phyloP scores from a whole-genome alignment of 805 yeast genomes.

The Diddensiella transvaalensis region DNA sequence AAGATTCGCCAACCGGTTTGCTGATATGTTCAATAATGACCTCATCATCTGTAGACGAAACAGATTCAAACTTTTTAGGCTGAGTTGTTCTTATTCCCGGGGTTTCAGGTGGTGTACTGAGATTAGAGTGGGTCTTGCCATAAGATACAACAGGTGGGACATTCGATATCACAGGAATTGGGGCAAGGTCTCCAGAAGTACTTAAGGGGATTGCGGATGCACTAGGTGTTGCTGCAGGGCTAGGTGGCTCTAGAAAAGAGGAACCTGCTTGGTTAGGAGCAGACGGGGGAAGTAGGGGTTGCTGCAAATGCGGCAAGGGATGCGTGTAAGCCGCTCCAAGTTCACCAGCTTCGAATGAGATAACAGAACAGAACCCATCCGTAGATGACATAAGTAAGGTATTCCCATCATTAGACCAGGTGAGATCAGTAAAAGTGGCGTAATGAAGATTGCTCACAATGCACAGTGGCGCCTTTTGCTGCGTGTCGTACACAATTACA shows the following conservation, averaged over 20 bases:
- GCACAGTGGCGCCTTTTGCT: constrained; percentile 63
- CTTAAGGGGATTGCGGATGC: constrained; percentile 8
- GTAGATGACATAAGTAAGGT: constrained; percentile 73
- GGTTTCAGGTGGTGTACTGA: constrained; percentile 17
- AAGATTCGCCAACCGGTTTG: too few relatives aligned
- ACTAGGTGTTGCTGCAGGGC: constrained; percentile 4
- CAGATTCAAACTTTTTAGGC: background rate
- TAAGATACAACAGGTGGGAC: constrained; percentile 21
- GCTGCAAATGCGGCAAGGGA: background rate
- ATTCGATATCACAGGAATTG: constrained; percentile 20
- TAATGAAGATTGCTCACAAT: constrained; percentile 78
- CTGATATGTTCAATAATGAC: too few relatives aligned
- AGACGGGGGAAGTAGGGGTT: background rate
- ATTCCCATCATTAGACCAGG: constrained; percentile 79
- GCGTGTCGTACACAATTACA: constrained; percentile 78
- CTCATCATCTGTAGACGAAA: background rate
- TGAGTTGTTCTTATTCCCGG: constrained; percentile 12
- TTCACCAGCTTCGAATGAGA: constrained; percentile 49
- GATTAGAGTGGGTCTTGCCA: constrained; percentile 13
- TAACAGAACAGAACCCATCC: constrained; percentile 84
- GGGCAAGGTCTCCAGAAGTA: constrained; percentile 8
- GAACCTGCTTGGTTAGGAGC: constrained; percentile 2
- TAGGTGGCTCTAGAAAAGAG: constrained; percentile 3
- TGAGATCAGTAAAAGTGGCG: constrained; percentile 79
- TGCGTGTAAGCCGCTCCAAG: constrained; percentile 46